Evolutionary conservation across 2,329 filamentous ascomycete genomes (phyloP).

Genomic region (Beauveria sp.): DNA sequence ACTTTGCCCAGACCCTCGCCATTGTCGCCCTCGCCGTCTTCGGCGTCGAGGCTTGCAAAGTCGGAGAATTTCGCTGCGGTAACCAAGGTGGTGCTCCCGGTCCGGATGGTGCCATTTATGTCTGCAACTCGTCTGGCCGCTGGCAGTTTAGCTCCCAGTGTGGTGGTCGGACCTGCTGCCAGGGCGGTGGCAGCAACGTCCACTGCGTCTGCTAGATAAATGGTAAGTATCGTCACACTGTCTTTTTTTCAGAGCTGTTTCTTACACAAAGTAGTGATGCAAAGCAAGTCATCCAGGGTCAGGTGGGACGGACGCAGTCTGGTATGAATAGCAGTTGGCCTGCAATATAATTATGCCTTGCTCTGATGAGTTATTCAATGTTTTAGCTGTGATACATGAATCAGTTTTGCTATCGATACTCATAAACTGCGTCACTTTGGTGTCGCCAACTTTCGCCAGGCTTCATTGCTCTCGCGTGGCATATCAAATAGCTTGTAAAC

Average conservation of each 20-base stretch:
- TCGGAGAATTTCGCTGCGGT: background rate
- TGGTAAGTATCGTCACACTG: background rate
- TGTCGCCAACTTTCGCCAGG: background rate
- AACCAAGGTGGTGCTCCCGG: background rate
- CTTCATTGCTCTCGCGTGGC: background rate
- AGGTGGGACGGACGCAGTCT: background rate
- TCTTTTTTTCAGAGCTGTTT: background rate
- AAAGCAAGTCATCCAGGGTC: background rate
- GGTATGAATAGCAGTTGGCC: background rate
- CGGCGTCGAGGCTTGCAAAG: background rate
- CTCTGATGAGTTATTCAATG: background rate
- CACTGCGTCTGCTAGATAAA: conserved; percentile 2
- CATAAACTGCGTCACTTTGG: too few species aligned
- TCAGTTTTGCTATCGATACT: too few species aligned
- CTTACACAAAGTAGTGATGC: background rate
- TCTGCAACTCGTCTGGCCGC: background rate
- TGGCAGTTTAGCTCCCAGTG: conserved; percentile 1
- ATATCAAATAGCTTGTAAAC: background rate
- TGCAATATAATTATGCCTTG: background rate
- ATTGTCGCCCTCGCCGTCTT: conserved; percentile 6
- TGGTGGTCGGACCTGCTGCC: background rate
- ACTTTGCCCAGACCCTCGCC: conserved; percentile 7
- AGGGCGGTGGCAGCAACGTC: background rate
- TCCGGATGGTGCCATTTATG: background rate
- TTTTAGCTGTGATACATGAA: too few species aligned